Evolutionary conservation across 2,329 filamentous ascomycete species (phyloP).

Genomic region (Scytalidium sp.): DNA sequence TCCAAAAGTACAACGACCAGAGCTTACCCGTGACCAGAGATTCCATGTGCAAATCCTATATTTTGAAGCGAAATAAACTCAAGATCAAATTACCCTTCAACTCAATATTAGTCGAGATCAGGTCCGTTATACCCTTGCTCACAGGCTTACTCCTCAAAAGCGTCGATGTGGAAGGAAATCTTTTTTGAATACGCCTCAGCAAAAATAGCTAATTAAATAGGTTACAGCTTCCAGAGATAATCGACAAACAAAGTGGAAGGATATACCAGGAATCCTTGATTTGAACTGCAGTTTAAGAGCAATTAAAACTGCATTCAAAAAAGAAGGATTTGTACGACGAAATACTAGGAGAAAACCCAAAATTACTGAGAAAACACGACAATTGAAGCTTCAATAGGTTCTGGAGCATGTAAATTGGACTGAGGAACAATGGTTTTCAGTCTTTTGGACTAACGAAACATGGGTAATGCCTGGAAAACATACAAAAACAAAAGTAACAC

Average conservation of each 20-base stretch:
- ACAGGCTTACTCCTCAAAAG: slow-evolving; percentile 10
- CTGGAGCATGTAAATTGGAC: slow-evolving; percentile 7
- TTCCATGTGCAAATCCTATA: slow-evolving; percentile 8
- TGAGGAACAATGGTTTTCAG: slow-evolving; percentile 8
- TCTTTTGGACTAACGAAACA: slow-evolving; percentile 9
- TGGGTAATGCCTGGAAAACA: slow-evolving; percentile 8
- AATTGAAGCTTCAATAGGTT: too few species aligned
- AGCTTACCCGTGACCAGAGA: slow-evolving; percentile 5
- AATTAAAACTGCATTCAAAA: too few species aligned
- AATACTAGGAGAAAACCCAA: too few species aligned
- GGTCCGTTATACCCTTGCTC: slow-evolving; percentile 4
- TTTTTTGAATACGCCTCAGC: slow-evolving; percentile 6
- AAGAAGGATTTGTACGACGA: too few species aligned
- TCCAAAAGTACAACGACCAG: too few species aligned
- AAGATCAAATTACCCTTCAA: slow-evolving; percentile 3
- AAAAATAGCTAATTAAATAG: slow-evolving; percentile 8
- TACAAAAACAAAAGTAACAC: slow-evolving; percentile 2
- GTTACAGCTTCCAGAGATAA: not conserved
- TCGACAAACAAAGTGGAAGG: not conserved
- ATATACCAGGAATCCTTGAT: too few species aligned
- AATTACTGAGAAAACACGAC: too few species aligned
- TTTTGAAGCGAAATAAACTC: slow-evolving; percentile 1
- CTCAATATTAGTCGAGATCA: slow-evolving; percentile 1
- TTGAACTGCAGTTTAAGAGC: too few species aligned
- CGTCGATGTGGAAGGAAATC: not conserved